Conservation (phyloP, 2,329 filamentous ascomycete species). For the Pseudogymnoascus pannorum region DNA sequence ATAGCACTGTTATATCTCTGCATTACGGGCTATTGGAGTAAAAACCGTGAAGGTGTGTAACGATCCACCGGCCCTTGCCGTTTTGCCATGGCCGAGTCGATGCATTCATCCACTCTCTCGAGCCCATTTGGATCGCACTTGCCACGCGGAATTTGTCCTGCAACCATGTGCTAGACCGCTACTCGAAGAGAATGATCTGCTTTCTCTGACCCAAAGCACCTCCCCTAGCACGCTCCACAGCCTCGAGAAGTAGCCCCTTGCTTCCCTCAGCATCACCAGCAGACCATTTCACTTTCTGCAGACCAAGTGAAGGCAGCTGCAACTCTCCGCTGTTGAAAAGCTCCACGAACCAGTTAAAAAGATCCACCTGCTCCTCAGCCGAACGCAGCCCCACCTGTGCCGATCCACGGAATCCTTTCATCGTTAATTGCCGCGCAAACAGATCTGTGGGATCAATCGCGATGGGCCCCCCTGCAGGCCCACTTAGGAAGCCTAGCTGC, state of each 20-base stretch:
- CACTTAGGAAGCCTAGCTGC: constrained; percentile 17
- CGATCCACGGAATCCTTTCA: background rate
- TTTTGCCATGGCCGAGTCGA: background rate
- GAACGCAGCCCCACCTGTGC: background rate
- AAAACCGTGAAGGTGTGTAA: background rate
- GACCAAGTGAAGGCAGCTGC: background rate
- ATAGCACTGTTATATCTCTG: background rate
- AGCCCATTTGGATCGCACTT: background rate
- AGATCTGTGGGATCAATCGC: background rate
- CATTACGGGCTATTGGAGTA: background rate
- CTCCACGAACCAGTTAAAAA: background rate
- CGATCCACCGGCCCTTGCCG: background rate
- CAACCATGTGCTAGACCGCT: background rate
- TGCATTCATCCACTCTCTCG: background rate
- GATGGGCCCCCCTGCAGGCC: background rate
- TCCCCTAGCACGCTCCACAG: background rate
- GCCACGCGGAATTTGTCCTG: background rate
- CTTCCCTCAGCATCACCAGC: background rate
- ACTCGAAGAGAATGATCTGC: constrained; percentile 5
- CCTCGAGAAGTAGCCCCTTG: background rate
- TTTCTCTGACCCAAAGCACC: background rate
- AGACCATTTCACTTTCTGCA: background rate
- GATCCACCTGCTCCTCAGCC: background rate
- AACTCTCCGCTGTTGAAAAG: background rate
- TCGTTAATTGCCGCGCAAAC: background rate